phyloP scores from a whole-genome alignment of 768 basidiomycete genomes.

The Mrakia frigida region DNA sequence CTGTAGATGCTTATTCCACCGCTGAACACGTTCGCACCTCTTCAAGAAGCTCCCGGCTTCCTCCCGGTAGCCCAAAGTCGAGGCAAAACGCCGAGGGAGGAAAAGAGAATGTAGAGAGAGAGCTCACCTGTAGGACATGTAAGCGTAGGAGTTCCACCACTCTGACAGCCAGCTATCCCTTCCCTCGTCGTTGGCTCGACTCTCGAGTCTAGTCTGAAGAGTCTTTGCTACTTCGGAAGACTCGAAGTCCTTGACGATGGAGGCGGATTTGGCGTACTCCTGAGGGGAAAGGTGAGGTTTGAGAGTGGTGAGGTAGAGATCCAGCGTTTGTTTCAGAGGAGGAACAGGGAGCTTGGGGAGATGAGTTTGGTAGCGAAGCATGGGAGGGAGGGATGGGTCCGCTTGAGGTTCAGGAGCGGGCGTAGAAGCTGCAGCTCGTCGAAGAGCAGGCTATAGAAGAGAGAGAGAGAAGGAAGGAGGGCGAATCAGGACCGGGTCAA shows the following conservation, averaged over 20 bases:
- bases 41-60: neutral
- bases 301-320: constrained; percentile 83
- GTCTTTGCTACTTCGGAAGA: constrained; percentile 61
- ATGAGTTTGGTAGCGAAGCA: constrained; percentile 48
- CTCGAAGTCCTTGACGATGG: constrained; percentile 63
- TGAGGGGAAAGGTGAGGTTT: constrained; percentile 65
- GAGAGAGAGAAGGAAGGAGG: neutral
- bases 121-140: constrained; percentile 63
- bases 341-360: constrained; percentile 80
- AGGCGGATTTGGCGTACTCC: constrained; percentile 58
- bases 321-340: constrained; percentile 67
- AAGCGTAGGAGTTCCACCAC: constrained; percentile 97
- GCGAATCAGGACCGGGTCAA: neutral
- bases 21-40: neutral
- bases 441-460: constrained; percentile 2
- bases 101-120: neutral
- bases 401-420: constrained; percentile 17
- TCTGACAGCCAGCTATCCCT: constrained; percentile 83
- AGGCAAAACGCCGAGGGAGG: neutral
- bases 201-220: constrained; percentile 71
- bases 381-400: constrained; percentile 30
- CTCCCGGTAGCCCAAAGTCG: no score
- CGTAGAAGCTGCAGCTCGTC: neutral
- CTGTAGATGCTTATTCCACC: neutral
- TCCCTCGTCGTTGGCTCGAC: constrained; percentile 56